Evolutionary conservation across 768 basidiomycete genomes (phyloP).

Genomic region (Leccinum aurantiacum): DNA sequence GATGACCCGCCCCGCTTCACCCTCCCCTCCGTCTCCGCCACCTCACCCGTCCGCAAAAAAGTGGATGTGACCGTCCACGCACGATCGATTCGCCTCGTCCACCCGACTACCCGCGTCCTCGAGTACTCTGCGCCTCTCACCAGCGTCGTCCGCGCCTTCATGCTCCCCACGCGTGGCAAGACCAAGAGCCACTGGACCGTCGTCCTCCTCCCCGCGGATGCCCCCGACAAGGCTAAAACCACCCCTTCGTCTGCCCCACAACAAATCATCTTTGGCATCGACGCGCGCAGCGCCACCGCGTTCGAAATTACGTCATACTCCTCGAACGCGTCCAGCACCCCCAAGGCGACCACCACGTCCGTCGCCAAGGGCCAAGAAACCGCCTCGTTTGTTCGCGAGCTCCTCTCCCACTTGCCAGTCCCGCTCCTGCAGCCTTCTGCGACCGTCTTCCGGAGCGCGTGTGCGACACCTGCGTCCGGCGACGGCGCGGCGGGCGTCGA

Average conservation of each 20-base stretch:
- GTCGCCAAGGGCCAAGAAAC: constrained; percentile 55
- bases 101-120: constrained; percentile 47
- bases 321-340: constrained; percentile 17
- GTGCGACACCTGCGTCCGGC: constrained; percentile 35
- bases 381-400: constrained; percentile 46
- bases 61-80: constrained; percentile 61
- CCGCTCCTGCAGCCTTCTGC: constrained; percentile 49
- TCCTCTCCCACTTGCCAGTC: constrained; percentile 50
- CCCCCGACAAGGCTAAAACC: constrained; percentile 45
- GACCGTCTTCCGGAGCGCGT: constrained; percentile 56
- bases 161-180: constrained; percentile 76
- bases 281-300: constrained; percentile 49
- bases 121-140: constrained; percentile 54
- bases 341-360: constrained; percentile 29
- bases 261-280: constrained; percentile 72
- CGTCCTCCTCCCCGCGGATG: constrained; percentile 58
- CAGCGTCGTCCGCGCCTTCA: constrained; percentile 57
- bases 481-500: constrained; percentile 60
- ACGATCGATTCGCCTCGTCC: constrained; percentile 50
- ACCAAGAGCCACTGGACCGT: constrained; percentile 71
- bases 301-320: constrained; percentile 45
- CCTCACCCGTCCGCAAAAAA: constrained; percentile 75
- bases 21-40: constrained; percentile 63
- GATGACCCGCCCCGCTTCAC: constrained; percentile 53
- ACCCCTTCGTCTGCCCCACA: constrained; percentile 33